Evolutionary conservation across 116 monocot species (phyloP).

Genomic region (Cymodocea nodosa): DNA sequence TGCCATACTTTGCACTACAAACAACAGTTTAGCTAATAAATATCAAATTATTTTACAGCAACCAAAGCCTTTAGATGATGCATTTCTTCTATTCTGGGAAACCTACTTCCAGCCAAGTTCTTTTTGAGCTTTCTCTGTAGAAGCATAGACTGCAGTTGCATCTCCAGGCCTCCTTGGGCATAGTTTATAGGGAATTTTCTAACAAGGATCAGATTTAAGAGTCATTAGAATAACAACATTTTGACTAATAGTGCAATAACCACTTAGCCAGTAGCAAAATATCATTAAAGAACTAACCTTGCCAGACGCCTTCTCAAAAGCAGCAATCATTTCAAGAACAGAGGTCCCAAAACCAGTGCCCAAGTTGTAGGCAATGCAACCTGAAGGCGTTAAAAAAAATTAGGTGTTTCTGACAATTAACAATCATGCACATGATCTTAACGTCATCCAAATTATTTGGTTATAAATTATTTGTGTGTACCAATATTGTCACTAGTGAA

Average conservation of each 20-base stretch:
- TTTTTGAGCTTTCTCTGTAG: slow-evolving; percentile 34
- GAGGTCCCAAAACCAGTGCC: slow-evolving; percentile 65
- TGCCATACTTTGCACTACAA: slow-evolving; percentile 37
- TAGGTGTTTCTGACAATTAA: too few relatives aligned
- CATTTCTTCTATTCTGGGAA: not conserved
- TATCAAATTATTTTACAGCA: not conserved
- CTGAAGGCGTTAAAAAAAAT: slow-evolving; percentile 10
- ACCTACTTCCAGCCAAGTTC: slow-evolving; percentile 50
- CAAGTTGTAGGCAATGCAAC: slow-evolving; percentile 70
- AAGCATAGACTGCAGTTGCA: slow-evolving; percentile 40
- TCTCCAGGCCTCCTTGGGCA: slow-evolving; percentile 34
- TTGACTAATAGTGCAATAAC: too few relatives aligned
- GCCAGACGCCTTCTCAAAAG: slow-evolving; percentile 73
- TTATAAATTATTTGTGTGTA: slow-evolving; percentile 4
- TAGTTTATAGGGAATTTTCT: slow-evolving; percentile 43
- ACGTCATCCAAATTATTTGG: not conserved
- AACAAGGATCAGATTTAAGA: not conserved
- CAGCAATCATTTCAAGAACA: slow-evolving; percentile 75
- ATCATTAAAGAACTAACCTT: slow-evolving; percentile 21
- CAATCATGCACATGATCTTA: not conserved
- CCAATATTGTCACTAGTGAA: slow-evolving; percentile 37
- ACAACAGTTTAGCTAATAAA: not conserved
- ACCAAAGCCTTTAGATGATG: not conserved
- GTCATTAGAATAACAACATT: too few relatives aligned
- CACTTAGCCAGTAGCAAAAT: not conserved